Evolutionary conservation across 1,139 yeast species (phyloP), one percentile per base, ranked within the genome.

Genomic region (Groenewaldozyma sp.): DNA sequence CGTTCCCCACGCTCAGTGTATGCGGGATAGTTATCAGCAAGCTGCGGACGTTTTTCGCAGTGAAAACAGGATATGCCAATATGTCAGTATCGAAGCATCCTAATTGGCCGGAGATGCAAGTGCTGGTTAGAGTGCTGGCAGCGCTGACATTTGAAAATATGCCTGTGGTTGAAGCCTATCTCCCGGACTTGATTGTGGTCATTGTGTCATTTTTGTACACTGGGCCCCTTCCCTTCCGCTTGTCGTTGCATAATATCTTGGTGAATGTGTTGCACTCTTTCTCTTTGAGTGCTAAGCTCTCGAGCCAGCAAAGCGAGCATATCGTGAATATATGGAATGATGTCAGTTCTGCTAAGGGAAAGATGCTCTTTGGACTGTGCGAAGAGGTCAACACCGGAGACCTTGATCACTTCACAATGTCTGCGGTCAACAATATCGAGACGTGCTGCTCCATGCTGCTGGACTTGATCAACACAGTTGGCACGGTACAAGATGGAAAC

Each of bases 351-450:
- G 84, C 82, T 41, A 71, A 88, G 53, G 80, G 83, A 3, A 77
- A 75, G 50, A 73, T 82, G 68, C 64, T 83, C 45, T 83, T 83
- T 62, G 95, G 95, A 0, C 65, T 83, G 46, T 77, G 78, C n/a
- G 76, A 86, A 50, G 88, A 80, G 31, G 67, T 63, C 40, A 67
- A 68, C 34, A 62, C 64, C 24, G 52, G 62, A 14, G 59, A 63
- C 11, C 67, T 63, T 43, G 61, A 68, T 28, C 65, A 64, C 21
- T 67, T 70, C 14, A 68, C 74, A 39, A 68, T 72, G 31, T 73
- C 76, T 37, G 75, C 76, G 40, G 68, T 72, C 19, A 64, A 63
- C 38, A 69, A 76, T 21, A 69, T 84, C 51, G 88, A 83, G 46
- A 67, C 74, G 13, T 71, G 83, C 34, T 76, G 86, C 48, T 76